Conservation (phyloP, 2,329 filamentous ascomycete species). For the Escovopsis weberi region DNA sequence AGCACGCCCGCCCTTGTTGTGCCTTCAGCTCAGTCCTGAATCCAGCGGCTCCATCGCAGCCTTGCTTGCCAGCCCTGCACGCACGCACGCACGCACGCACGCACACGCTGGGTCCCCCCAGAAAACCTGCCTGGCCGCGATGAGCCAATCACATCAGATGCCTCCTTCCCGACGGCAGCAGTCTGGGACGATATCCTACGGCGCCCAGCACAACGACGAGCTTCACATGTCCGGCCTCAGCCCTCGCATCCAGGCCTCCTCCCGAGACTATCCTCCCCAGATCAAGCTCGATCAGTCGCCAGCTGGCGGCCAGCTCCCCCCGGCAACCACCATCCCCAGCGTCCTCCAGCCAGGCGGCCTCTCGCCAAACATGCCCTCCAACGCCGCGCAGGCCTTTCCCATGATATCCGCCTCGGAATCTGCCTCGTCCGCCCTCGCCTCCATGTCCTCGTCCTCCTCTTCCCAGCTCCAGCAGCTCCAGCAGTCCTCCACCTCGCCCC, state of each 20-base stretch:
- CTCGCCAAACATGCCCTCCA: slow-evolving; percentile 22
- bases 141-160: slow-evolving; percentile 28
- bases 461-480: slow-evolving; percentile 10
- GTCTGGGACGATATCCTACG: slow-evolving; percentile 12
- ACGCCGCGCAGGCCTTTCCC: slow-evolving; percentile 31
- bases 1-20: not conserved
- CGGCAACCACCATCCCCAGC: slow-evolving; percentile 36
- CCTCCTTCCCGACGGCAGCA: slow-evolving; percentile 16
- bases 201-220: slow-evolving; percentile 30
- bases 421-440: slow-evolving; percentile 9
- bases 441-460: slow-evolving; percentile 14
- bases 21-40: not conserved
- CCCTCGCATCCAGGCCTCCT: slow-evolving; percentile 28
- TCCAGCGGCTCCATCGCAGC: not conserved
- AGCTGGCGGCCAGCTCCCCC: slow-evolving; percentile 18
- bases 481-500: slow-evolving; percentile 16
- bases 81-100: too few relatives aligned
- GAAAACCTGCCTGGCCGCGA: slow-evolving; percentile 6
- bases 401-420: slow-evolving; percentile 28
- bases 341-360: slow-evolving; percentile 42
- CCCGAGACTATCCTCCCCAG: slow-evolving; percentile 36
- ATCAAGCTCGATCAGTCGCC: slow-evolving; percentile 35
- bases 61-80: slow-evolving; percentile 2
- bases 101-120: too few relatives aligned
- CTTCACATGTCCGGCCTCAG: slow-evolving; percentile 38